Evolutionary conservation across 352 stramenopile genomes (phyloP).

Genomic region (Blastocystis sp.): DNA sequence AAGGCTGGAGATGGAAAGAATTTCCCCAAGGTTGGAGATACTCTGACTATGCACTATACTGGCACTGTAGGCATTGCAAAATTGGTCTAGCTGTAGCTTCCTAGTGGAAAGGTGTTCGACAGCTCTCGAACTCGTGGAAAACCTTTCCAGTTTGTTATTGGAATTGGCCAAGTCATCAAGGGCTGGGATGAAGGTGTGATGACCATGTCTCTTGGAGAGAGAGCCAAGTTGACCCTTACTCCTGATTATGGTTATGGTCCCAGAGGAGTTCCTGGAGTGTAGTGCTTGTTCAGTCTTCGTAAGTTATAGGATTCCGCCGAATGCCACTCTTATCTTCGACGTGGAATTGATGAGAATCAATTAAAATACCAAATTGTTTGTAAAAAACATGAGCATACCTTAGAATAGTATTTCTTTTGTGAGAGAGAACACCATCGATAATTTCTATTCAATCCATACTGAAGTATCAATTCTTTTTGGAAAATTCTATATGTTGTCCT

Average conservation of each 20-base stretch:
- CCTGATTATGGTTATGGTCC: conserved; percentile 66
- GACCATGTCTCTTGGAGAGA: conserved; percentile 64
- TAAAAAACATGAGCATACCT: not conserved
- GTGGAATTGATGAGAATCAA: conserved; percentile 66
- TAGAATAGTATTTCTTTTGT: not conserved
- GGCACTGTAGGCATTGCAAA: not conserved
- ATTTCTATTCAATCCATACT: not conserved
- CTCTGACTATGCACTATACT: conserved; percentile 60
- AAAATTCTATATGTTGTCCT: not conserved
- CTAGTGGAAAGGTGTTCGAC: conserved; percentile 84
- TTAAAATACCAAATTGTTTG: conserved; percentile 24
- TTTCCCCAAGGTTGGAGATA: conserved; percentile 60
- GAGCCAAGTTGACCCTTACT: conserved; percentile 65
- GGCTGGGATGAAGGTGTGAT: conserved; percentile 64
- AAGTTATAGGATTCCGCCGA: conserved; percentile 65
- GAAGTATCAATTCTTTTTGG: not conserved
- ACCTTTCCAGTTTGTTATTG: conserved; percentile 73
- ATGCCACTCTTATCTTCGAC: conserved; percentile 67
- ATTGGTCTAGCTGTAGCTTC: not conserved
- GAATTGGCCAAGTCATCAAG: conserved; percentile 72
- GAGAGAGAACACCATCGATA: not conserved
- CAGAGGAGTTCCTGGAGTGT: conserved; percentile 58
- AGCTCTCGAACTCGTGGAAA: conserved; percentile 76
- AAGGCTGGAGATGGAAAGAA: conserved; percentile 60
- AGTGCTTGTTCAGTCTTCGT: not conserved